phyloP scores from a whole-genome alignment of 2,329 filamentous ascomycete genomes.

The Dactylellina sp. region DNA sequence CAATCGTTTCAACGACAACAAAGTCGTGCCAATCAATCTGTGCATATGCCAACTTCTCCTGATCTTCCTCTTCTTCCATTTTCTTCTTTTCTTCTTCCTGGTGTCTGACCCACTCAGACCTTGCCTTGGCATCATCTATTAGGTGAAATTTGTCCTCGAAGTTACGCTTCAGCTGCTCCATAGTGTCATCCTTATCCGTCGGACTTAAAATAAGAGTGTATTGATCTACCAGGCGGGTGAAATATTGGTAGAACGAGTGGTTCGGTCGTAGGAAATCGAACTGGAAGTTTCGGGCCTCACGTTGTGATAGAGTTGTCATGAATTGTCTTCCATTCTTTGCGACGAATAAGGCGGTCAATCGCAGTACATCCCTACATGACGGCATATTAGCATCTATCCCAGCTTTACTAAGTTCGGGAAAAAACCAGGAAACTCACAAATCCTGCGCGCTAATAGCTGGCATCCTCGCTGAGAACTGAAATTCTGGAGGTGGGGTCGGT shows the following conservation, averaged over 20 bases:
- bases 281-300: conserved; percentile 89
- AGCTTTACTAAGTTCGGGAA: not conserved
- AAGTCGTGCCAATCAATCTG: conserved; percentile 99
- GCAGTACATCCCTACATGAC: conserved; percentile 64
- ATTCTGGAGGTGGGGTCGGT: conserved; percentile 85
- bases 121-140: conserved; percentile 81
- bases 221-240: conserved; percentile 90
- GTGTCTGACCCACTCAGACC: conserved; percentile 87
- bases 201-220: conserved; percentile 70
- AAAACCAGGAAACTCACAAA: conserved; percentile 74
- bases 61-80: conserved; percentile 87
- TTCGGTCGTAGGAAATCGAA: conserved; percentile 96
- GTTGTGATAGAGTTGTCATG: conserved; percentile 88
- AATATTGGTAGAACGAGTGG: conserved; percentile 96
- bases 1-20: conserved; percentile 91
- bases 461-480: conserved; percentile 95
- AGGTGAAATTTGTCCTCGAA: conserved; percentile 82
- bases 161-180: conserved; percentile 79
- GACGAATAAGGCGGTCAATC: conserved; percentile 87
- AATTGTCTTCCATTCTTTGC: conserved; percentile 93
- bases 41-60: conserved; percentile 79
- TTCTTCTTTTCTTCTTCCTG: conserved; percentile 87
- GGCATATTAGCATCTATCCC: conserved; percentile 28
- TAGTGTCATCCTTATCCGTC: conserved; percentile 72
- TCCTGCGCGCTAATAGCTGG: conserved; percentile 97